Percentiles rank a stretch among this genome's conserved stretches.
These are phyloP conservation scores for Trypanosoma rangeli DNA, from an alignment of 208 protist genomes.

Conservation along the genomic window DNA sequence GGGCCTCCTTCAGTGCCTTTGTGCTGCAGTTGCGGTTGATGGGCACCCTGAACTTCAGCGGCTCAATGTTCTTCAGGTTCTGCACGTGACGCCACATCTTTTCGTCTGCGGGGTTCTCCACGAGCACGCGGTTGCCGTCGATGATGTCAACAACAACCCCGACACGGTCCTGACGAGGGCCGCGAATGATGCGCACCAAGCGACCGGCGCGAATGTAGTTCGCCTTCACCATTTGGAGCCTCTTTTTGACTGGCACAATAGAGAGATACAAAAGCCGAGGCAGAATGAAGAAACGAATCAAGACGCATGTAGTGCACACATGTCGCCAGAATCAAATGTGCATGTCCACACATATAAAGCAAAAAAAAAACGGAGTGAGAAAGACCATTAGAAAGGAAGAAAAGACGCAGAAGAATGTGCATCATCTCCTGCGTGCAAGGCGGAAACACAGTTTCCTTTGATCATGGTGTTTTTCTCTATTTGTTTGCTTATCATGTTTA, in stretches of 20 bases:
- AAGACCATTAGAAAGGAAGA: neutral
- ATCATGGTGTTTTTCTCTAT: conserved; percentile 2
- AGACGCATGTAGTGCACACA: neutral
- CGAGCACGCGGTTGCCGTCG: conserved; percentile 87
- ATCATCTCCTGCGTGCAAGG: neutral
- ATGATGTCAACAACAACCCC: conserved; percentile 85
- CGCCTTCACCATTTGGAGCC: conserved; percentile 39
- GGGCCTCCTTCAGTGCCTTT: conserved; percentile 75
- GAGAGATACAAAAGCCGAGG: conserved; percentile 1
- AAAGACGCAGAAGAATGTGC: neutral
- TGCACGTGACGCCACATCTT: conserved; percentile 93
- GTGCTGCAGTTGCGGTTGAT: conserved; percentile 70
- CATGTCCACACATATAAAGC: neutral
- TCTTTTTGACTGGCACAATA: conserved; percentile 14
- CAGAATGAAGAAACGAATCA: neutral
- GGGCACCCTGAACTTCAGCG: conserved; percentile 69
- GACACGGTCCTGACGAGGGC: conserved; percentile 41
- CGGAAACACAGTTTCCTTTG: neutral
- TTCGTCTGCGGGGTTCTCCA: conserved; percentile 86
- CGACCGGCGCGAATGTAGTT: conserved; percentile 59
- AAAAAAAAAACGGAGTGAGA: conserved; percentile 11
- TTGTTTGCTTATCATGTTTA: neutral
- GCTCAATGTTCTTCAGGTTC: conserved; percentile 88
- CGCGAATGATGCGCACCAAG: conserved; percentile 53
- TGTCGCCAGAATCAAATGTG: neutral